Evolutionary conservation across 2,329 filamentous ascomycete genomes (phyloP).

Genomic region (Alternaria viburni): DNA sequence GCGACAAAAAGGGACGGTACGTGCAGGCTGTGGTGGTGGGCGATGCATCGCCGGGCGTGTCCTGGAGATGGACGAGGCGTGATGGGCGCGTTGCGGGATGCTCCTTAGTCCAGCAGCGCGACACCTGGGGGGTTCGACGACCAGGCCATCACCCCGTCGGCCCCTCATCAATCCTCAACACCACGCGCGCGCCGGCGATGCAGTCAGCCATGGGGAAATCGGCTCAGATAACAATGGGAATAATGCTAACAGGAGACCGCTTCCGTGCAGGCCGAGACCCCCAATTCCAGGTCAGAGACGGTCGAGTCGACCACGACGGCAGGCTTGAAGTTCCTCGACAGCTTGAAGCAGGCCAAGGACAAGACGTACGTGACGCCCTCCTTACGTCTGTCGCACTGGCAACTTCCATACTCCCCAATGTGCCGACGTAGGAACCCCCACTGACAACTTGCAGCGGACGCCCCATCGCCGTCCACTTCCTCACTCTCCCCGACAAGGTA

Average conservation of each 20-base stretch:
- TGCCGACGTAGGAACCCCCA: neutral
- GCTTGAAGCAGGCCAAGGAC: slow-evolving; percentile 77
- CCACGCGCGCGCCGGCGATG: slow-evolving; percentile 35
- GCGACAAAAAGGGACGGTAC: slow-evolving; percentile 65
- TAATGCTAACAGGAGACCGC: slow-evolving; percentile 34
- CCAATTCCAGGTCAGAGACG: slow-evolving; percentile 57
- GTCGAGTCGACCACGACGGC: slow-evolving; percentile 72
- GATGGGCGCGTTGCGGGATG: slow-evolving; percentile 39
- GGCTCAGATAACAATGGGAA: neutral
- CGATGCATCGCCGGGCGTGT: slow-evolving; percentile 31
- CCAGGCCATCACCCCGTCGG: slow-evolving; percentile 34
- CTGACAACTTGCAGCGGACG: slow-evolving; percentile 62
- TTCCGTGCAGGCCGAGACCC: slow-evolving; percentile 36
- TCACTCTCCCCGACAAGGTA: slow-evolving; percentile 69
- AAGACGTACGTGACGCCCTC: slow-evolving; percentile 69
- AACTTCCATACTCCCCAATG: neutral
- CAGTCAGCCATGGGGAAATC: slow-evolving; percentile 4
- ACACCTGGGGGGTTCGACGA: slow-evolving; percentile 45
- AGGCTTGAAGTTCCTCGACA: slow-evolving; percentile 75
- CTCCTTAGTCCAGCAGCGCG: slow-evolving; percentile 36
- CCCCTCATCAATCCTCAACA: slow-evolving; percentile 37
- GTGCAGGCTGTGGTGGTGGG: slow-evolving; percentile 46
- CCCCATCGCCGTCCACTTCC: slow-evolving; percentile 75
- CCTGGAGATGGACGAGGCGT: slow-evolving; percentile 21
- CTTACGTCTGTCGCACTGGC: neutral